Evolutionary conservation across 2,329 filamentous ascomycete species (phyloP), one percentile per base, ranked within the genome.

Genomic region (Pseudogymnoascus sp.): DNA sequence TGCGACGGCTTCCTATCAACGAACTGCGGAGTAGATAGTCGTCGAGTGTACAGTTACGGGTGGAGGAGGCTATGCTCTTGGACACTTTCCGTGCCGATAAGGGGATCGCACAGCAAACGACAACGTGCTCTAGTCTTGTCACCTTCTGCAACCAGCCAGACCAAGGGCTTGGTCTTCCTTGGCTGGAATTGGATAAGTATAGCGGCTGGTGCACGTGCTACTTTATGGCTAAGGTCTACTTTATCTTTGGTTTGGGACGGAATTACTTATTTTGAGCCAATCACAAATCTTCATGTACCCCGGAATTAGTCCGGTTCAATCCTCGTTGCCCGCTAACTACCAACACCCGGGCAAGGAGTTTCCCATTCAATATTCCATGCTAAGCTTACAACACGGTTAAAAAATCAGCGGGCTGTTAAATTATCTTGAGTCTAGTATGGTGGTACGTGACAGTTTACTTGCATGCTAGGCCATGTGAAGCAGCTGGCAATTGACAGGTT

Each of bases 121-220:
- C 12, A 33, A 19, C 28, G n/a, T 56, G 28, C 28, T 33, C 16
- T 14, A n/a, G 28, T 56, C 50, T 56, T 56, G 50, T 56, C 50
- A 56, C 50, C 50, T 56, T 56, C 50, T 56, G 28, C n/a, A 56
- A 33, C 5, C 50, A 33, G 50, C 28, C 50, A 56, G n/a, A 31
- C 50, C 50, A 56, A 56, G 50, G 50, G 50, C 50, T 56, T 56
- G 50, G 50, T 33, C 5, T 6, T 31, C n/a, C 50, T 56, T 56
- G 50, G 50, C 50, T 56, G 50, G 28, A 33, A 12, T 56, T 7
- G 50, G 50, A 56, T 53, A 56, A 19, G 50, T 19, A n/a, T 56
- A 33, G 28, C 50, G 28, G 26, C n/a, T 19, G 16, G 4, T n/a
- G 28, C 50, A 56, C 50, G 50, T 56, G 50, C 50, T 33, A 33